phyloP scores from a whole-genome alignment of 2,329 filamentous ascomycete genomes.

The Chaetomiaceae sp. region DNA sequence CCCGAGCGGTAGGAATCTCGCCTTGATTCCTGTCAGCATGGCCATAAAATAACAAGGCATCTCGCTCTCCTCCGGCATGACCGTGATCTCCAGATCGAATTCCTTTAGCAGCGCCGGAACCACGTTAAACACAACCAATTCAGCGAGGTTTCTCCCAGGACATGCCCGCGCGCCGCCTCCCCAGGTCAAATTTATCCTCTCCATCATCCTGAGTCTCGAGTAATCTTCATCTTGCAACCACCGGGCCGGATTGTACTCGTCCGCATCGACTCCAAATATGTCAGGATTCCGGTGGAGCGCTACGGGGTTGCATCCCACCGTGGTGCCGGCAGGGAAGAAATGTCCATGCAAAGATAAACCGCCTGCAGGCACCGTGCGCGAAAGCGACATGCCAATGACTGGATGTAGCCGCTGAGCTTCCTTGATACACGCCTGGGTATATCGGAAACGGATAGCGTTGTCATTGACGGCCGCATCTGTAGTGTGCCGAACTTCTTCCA shows the following conservation, averaged over 20 bases:
- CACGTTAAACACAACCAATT: constrained; percentile 45
- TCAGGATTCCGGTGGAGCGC: constrained; percentile 46
- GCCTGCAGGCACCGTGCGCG: constrained; percentile 40
- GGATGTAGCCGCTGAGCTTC: constrained; percentile 50
- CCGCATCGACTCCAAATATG: constrained; percentile 46
- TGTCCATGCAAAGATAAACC: constrained; percentile 39
- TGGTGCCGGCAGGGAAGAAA: constrained; percentile 42
- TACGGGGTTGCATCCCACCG: constrained; percentile 48
- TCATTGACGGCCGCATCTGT: constrained; percentile 24
- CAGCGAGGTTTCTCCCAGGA: constrained; percentile 48
- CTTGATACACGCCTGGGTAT: constrained; percentile 44
- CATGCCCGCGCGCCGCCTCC: constrained; percentile 49
- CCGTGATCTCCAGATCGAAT: constrained; percentile 41
- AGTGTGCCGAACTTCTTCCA: constrained; percentile 28
- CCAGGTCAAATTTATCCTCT: constrained; percentile 48
- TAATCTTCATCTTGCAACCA: constrained; percentile 39
- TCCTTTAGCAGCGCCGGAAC: constrained; percentile 39
- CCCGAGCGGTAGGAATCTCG: constrained; percentile 31
- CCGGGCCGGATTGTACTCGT: constrained; percentile 42
- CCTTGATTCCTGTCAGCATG: constrained; percentile 46
- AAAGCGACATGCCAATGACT: constrained; percentile 49
- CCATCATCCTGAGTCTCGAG: constrained; percentile 36
- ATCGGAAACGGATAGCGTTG: constrained; percentile 27
- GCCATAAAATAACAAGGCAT: constrained; percentile 49
- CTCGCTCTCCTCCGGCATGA: constrained; percentile 36